Evolutionary conservation across 2,329 filamentous ascomycete genomes (phyloP), one percentile per base, ranked within the genome.

Genomic region (Aspergillus versicolor): DNA sequence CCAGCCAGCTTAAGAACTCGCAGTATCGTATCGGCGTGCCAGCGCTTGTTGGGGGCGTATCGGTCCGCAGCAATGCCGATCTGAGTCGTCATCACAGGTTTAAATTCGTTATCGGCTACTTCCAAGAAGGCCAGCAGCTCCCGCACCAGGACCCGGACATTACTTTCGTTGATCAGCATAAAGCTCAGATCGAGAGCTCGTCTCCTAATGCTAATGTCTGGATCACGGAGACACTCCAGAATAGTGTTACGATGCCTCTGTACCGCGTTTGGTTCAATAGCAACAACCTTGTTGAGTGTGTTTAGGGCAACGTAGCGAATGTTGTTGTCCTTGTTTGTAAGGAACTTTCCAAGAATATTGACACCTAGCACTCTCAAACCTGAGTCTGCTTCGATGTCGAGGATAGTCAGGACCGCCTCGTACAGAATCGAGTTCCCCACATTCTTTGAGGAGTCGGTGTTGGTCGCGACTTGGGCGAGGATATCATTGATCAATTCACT

Each of bases 401-500:
- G 86, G 64, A 99, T 99, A 0, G 94, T 99, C 43, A 94, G 86
- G 38, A 99, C 94, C 1, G 94, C 90, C 77, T 99, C 94, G 77
- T 99, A 99, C 7, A 99, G 82, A 66, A 99, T 99, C 0, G 94
- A 93, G 73, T 99, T 99, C 61, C 94, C 94, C 42, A 99, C 94
- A 64, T 99, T 99, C 80, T 99, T 99, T 27, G 92, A 92, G 0
- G 93, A 92, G 70, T 99, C 94, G 1, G 94, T 99, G 75, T 99
- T 99, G 40, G 93, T 97, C 52, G 94, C 94, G 54, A 99, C 94
- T 78, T 96, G 92, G 5, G 94, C 94, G 59, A 99, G 80, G 60
- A 99, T 99, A 70, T 99, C 94, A 77, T 97, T 99, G 79, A 99
- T 97, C 74, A 96, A 88, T 75, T 99, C 95, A 73, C 92, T 97